Percentiles rank a stretch among this genome's conserved stretches.
phyloP scores from a whole-genome alignment of 345 rosid species.

The Iberis pinnata region DNA sequence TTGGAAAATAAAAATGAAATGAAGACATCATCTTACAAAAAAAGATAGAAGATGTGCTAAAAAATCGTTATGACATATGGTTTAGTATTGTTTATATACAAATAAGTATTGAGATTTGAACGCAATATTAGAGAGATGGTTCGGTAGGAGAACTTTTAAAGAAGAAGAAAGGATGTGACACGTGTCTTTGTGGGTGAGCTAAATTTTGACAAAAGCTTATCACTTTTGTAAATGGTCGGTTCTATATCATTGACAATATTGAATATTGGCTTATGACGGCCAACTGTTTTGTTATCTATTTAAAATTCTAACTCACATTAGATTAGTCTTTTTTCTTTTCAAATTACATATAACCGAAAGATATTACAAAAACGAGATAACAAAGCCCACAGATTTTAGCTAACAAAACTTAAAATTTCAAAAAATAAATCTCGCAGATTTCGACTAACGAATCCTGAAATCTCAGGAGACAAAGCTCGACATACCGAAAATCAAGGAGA shows the following conservation, averaged over 20 bases:
- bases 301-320: too few relatives aligned
- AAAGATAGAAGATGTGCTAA: too few relatives aligned
- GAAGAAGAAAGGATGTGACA: conserved; percentile 23
- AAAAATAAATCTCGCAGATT: too few relatives aligned
- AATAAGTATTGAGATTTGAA: conserved; percentile 6
- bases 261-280: conserved; percentile 9
- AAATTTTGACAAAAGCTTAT: conserved; percentile 45
- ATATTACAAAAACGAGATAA: too few relatives aligned
- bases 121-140: conserved; percentile 12
- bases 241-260: conserved; percentile 21
- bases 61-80: conserved; percentile 15
- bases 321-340: too few relatives aligned
- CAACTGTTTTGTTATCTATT: conserved; percentile 17
- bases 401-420: too few relatives aligned
- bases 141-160: conserved; percentile 10
- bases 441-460: too few relatives aligned
- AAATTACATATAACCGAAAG: too few relatives aligned
- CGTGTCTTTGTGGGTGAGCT: conserved; percentile 63
- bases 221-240: conserved; percentile 38
- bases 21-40: too few relatives aligned
- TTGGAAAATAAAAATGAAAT: conserved; percentile 1
- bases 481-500: too few relatives aligned
- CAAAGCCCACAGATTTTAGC: too few relatives aligned
- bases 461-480: too few relatives aligned
- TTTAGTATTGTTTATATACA: conserved; percentile 24